A percentile compares a stretch with the other conserved stretches of the same genome.
phyloP scores from a whole-genome alignment of 441 rosid species.

The Gossypium aridum region DNA sequence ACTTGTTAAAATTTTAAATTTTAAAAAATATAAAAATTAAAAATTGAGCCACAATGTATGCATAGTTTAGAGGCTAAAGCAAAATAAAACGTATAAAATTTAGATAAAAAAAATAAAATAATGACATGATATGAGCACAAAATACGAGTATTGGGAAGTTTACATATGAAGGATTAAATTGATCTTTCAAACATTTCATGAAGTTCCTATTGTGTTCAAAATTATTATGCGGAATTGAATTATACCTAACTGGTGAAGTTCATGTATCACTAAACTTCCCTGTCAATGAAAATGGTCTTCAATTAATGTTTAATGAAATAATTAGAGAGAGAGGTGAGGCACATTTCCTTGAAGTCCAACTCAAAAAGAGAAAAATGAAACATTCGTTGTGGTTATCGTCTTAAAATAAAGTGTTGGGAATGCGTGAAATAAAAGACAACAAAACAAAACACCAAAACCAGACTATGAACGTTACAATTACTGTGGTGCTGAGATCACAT shows the following conservation, averaged over 20 bases:
- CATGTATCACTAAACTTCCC: too few species aligned
- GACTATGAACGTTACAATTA: constrained; percentile 10
- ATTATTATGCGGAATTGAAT: too few species aligned
- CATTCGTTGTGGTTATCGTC: background rate
- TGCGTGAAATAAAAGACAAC: background rate
- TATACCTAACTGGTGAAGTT: too few species aligned
- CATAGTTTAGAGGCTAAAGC: too few species aligned
- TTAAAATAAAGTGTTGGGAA: background rate
- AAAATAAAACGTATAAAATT: too few species aligned
- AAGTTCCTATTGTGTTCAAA: background rate
- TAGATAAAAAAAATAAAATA: background rate
- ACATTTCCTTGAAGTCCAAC: background rate
- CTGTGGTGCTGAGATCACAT: constrained; percentile 20
- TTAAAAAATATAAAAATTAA: too few species aligned
- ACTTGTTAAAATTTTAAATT: too few species aligned
- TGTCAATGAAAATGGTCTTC: background rate
- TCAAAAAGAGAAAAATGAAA: background rate
- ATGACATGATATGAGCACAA: background rate
- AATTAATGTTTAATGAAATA: background rate
- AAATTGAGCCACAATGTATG: too few species aligned
- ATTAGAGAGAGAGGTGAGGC: background rate
- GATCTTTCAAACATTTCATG: background rate
- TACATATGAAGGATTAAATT: background rate
- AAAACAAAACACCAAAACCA: constrained; percentile 11
- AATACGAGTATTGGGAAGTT: background rate